These are phyloP conservation scores for Sesbania bispinosa DNA, from an alignment of 306 rosid species.

Conservation along the genomic window DNA sequence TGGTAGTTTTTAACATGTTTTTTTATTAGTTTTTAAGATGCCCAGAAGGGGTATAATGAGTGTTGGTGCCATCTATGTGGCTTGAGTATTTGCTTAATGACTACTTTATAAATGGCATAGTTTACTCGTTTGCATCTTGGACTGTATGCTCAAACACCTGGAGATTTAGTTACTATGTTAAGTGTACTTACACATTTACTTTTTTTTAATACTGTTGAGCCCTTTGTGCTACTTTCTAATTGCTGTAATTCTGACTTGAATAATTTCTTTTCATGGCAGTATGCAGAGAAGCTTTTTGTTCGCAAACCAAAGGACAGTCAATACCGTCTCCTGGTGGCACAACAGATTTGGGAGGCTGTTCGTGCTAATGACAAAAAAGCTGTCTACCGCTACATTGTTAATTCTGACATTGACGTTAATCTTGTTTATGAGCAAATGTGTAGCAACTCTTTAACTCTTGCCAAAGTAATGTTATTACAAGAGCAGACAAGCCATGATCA, in stretches of 20 bases:
- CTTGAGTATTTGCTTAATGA: neutral
- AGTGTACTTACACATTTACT: neutral
- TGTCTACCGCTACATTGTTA: slow-evolving; percentile 84
- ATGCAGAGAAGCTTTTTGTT: slow-evolving; percentile 89
- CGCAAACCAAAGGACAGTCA: slow-evolving; percentile 82
- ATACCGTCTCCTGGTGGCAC: slow-evolving; percentile 65
- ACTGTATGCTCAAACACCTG: neutral
- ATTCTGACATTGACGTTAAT: slow-evolving; percentile 79
- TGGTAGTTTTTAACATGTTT: neutral
- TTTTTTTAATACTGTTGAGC: neutral
- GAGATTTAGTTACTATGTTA: slow-evolving; percentile 5
- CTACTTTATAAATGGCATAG: neutral
- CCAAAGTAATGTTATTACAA: slow-evolving; percentile 85
- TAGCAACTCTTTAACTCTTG: slow-evolving; percentile 74
- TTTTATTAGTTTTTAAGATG: neutral
- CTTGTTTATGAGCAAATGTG: slow-evolving; percentile 61
- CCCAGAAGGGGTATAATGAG: neutral
- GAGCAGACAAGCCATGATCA: slow-evolving; percentile 69
- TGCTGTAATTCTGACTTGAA: neutral
- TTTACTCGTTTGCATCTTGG: neutral
- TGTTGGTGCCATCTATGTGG: neutral
- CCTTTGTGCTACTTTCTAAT: slow-evolving; percentile 7
- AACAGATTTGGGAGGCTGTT: slow-evolving; percentile 90
- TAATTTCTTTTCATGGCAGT: slow-evolving; percentile 49
- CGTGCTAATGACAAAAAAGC: slow-evolving; percentile 91